phyloP scores from a whole-genome alignment of 305 asterid species.

The Plantago coronopus region DNA sequence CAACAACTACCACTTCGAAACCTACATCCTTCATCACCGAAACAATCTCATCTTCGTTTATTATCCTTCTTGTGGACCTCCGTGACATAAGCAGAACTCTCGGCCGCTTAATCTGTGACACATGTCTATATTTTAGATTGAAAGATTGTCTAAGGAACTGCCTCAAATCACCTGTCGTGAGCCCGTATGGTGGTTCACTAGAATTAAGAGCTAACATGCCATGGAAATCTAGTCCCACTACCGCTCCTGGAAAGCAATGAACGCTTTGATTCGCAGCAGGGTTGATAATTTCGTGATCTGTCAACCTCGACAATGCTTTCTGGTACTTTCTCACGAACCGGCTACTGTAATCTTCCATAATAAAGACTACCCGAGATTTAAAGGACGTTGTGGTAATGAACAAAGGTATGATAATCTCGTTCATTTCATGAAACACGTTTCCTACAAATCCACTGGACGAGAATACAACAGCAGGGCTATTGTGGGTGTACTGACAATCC shows the following conservation, averaged over 20 bases:
- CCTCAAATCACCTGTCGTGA: slow-evolving; percentile 26
- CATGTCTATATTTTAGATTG: slow-evolving; percentile 30
- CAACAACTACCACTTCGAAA: slow-evolving; percentile 42
- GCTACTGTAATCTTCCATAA: slow-evolving; percentile 52
- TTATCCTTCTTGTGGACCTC: slow-evolving; percentile 39
- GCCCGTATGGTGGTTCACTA: slow-evolving; percentile 33
- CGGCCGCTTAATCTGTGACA: slow-evolving; percentile 34
- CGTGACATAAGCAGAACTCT: slow-evolving; percentile 51
- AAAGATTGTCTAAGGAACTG: slow-evolving; percentile 33
- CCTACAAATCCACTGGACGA: slow-evolving; percentile 79
- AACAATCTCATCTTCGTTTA: slow-evolving; percentile 54
- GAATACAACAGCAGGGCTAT: slow-evolving; percentile 71
- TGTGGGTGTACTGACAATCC: slow-evolving; percentile 40
- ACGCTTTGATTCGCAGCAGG: slow-evolving; percentile 35
- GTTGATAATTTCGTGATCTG: slow-evolving; percentile 45
- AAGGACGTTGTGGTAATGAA: slow-evolving; percentile 61
- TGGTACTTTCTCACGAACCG: slow-evolving; percentile 50
- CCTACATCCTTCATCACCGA: slow-evolving; percentile 52
- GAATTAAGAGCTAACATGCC: slow-evolving; percentile 35
- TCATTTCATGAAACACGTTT: slow-evolving; percentile 76
- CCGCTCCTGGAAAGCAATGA: slow-evolving; percentile 67
- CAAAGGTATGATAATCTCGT: slow-evolving; percentile 75
- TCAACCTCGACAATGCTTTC: slow-evolving; percentile 38
- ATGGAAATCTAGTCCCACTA: slow-evolving; percentile 59
- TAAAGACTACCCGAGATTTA: slow-evolving; percentile 39